Evolutionary conservation across 352 stramenopile genomes (phyloP).

Genomic region (Phytophthora tubulina): DNA sequence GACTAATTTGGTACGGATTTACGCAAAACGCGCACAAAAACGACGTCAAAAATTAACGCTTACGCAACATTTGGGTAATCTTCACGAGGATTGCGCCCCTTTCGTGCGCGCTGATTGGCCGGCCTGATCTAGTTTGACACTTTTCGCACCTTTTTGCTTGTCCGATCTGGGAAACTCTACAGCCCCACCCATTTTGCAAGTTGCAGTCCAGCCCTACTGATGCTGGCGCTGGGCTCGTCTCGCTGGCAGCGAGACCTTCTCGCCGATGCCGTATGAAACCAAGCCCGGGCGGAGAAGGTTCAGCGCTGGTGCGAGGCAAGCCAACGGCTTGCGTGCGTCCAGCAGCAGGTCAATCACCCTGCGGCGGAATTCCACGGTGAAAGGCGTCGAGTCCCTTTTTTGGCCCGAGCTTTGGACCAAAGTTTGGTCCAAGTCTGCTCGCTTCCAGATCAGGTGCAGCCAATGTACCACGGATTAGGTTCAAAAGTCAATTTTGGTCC

Average conservation of each 20-base stretch:
- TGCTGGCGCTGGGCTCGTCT: too few relatives aligned
- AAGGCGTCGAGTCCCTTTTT: too few relatives aligned
- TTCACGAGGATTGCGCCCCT: slow-evolving; percentile 17
- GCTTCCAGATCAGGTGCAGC: not conserved
- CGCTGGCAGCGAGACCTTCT: too few relatives aligned
- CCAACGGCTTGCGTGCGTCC: not conserved
- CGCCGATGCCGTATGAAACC: not conserved
- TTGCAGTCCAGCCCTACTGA: too few relatives aligned
- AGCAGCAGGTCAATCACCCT: not conserved
- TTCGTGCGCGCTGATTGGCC: slow-evolving; percentile 11
- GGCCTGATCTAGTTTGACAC: not conserved
- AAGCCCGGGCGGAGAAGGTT: not conserved
- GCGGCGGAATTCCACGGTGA: not conserved
- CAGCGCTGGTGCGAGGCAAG: too few relatives aligned
- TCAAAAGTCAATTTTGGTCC: too few relatives aligned
- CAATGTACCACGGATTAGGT: not conserved
- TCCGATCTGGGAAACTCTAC: too few relatives aligned
- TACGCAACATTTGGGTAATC: slow-evolving; percentile 14
- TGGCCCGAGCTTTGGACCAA: too few relatives aligned
- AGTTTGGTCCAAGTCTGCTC: too few relatives aligned
- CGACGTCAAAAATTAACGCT: not conserved
- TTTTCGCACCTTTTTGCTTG: too few relatives aligned
- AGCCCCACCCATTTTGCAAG: not conserved
- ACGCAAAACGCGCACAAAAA: not conserved
- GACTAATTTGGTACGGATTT: not conserved